Conservation (phyloP, 2,329 filamentous ascomycete genomes). For the Colletotrichum lupini region DNA sequence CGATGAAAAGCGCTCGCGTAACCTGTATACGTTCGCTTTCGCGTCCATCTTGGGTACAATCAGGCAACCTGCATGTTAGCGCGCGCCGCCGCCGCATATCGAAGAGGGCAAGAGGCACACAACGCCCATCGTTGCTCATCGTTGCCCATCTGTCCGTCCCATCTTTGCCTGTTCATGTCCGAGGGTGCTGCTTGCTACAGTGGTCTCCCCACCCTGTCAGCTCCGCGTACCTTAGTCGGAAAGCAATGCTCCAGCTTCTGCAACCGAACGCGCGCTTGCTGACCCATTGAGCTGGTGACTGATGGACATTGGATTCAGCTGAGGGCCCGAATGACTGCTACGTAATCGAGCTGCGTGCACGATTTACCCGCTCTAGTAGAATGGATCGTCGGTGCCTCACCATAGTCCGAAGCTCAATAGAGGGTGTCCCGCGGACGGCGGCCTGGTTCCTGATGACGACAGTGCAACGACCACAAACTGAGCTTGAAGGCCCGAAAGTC, state of each 20-base stretch:
- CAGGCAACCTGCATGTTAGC: slow-evolving; percentile 21
- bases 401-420: slow-evolving; percentile 8
- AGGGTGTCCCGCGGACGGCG: background rate
- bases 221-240: background rate
- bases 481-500: slow-evolving; percentile 28
- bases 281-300: slow-evolving; percentile 29
- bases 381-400: slow-evolving; percentile 29
- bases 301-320: slow-evolving; percentile 12
- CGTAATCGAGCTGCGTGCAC: slow-evolving; percentile 22
- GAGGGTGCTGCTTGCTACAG: background rate
- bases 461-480: background rate
- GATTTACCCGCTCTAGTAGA: slow-evolving; percentile 8
- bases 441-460: slow-evolving; percentile 30
- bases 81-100: slow-evolving; percentile 8
- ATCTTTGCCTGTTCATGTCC: slow-evolving; percentile 22
- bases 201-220: slow-evolving; percentile 5
- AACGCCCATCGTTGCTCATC: slow-evolving; percentile 6
- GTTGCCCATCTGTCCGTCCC: background rate
- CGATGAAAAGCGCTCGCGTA: slow-evolving; percentile 21
- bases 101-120: slow-evolving; percentile 1
- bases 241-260: slow-evolving; percentile 18
- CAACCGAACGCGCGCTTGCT: slow-evolving; percentile 12
- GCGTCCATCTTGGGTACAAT: slow-evolving; percentile 20
- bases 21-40: slow-evolving; percentile 23
- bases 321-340: slow-evolving; percentile 29